phyloP scores from a whole-genome alignment of 2,329 filamentous ascomycete species.

The Diaporthe caulivora region DNA sequence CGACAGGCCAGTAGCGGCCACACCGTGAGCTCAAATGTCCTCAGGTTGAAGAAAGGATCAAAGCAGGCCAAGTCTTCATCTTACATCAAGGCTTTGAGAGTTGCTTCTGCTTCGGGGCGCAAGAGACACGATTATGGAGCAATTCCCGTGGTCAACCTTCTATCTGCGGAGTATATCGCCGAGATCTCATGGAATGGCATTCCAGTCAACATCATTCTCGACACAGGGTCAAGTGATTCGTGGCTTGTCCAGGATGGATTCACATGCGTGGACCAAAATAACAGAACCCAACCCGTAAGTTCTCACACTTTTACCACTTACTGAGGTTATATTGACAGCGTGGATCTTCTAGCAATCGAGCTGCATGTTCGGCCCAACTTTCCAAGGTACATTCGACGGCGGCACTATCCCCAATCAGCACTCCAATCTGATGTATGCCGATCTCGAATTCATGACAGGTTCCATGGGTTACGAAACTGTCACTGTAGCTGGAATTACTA shows the following conservation, averaged over 20 bases:
- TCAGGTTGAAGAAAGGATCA: conserved; percentile 18
- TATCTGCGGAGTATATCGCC: conserved; percentile 27
- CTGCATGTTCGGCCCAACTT: conserved; percentile 45
- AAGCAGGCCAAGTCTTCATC: conserved; percentile 29
- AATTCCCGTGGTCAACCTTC: conserved; percentile 21
- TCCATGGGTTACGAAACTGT: conserved; percentile 55
- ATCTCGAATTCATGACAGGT: conserved; percentile 56
- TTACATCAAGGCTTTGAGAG: conserved; percentile 21
- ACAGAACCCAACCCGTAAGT: conserved; percentile 24
- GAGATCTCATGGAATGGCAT: conserved; percentile 28
- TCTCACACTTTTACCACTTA: background rate
- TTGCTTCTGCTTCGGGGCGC: no score
- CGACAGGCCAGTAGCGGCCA: conserved; percentile 23
- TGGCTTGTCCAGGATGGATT: conserved; percentile 36
- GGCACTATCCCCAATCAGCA: conserved; percentile 51
- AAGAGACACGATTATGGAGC: background rate
- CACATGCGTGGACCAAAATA: conserved; percentile 30
- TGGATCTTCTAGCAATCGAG: conserved; percentile 2
- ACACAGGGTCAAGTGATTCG: conserved; percentile 37
- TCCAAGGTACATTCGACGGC: conserved; percentile 50
- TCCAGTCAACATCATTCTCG: conserved; percentile 26
- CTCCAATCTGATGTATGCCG: conserved; percentile 58
- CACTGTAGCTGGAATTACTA: conserved; percentile 59
- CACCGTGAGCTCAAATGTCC: conserved; percentile 20
- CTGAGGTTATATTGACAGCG: background rate